Conservation (phyloP, 768 basidiomycete species). For the Leucogyrophana mollusca region DNA sequence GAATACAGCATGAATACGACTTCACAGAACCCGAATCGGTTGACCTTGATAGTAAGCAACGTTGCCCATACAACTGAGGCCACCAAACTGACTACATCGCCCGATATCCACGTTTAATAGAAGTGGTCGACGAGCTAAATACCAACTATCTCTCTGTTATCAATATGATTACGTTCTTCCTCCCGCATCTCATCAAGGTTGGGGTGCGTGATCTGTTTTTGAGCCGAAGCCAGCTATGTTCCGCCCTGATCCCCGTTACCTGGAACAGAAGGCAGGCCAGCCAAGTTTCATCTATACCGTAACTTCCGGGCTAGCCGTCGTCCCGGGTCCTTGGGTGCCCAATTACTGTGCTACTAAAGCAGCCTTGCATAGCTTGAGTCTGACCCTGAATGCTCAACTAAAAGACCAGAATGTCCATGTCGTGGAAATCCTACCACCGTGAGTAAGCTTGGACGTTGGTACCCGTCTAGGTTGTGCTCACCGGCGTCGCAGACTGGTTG, state of each 20-base stretch:
- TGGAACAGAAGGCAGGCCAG: constrained; percentile 38
- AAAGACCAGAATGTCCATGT: constrained; percentile 50
- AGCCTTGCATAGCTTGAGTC: constrained; percentile 50
- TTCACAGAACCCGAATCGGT: constrained; percentile 43
- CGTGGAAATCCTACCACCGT: constrained; percentile 61
- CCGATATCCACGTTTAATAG: too few species aligned
- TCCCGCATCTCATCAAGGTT: constrained; percentile 56
- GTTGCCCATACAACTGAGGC: neutral
- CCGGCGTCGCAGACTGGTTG: constrained; percentile 42
- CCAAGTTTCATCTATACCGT: constrained; percentile 51
- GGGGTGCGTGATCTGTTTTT: constrained; percentile 37
- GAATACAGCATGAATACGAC: constrained; percentile 49
- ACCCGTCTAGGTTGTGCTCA: neutral
- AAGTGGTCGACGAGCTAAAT: constrained; percentile 40
- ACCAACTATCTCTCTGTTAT: constrained; percentile 55
- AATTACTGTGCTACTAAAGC: constrained; percentile 61
- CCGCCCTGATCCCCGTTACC: neutral
- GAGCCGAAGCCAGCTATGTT: too few species aligned
- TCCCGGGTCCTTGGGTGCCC: constrained; percentile 39
- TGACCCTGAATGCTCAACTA: constrained; percentile 47
- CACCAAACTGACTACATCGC: too few species aligned
- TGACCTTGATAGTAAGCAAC: constrained; percentile 36
- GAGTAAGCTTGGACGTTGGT: constrained; percentile 16
- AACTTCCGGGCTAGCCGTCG: constrained; percentile 50
- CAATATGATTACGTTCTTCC: constrained; percentile 43